Evolutionary conservation across 768 basidiomycete species (phyloP), one percentile per base, ranked within the genome.

Genomic region (Serpula lacrymans): DNA sequence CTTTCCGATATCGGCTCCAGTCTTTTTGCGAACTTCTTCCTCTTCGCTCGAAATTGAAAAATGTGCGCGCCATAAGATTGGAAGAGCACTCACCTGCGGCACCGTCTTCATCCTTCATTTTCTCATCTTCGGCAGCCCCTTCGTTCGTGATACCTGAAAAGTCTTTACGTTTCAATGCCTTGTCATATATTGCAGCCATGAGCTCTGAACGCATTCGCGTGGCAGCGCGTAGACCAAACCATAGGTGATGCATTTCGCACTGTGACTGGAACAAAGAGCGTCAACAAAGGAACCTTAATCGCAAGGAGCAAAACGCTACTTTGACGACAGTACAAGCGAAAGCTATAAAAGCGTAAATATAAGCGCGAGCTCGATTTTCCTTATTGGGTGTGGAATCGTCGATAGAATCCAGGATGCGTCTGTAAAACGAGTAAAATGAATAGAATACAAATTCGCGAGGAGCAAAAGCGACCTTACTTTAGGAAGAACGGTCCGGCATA

Each of bases 1-100:
- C 58, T 90, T 89, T 5, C 88, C 88, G 13, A 83, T 70, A 56
- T 88, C 84, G 10, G 88, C 88, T 21, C 84, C 82, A 2, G 79
- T 71, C 51, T 77, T 81, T n/a, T n/a, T n/a, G n/a, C n/a, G n/a
- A n/a, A n/a, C n/a, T n/a, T n/a, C n/a, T n/a, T n/a, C n/a, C n/a
- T n/a, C n/a, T n/a, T n/a, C n/a, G n/a, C n/a, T n/a, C n/a, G n/a
- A n/a, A n/a, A n/a, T n/a, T n/a, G n/a, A n/a, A n/a, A n/a, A n/a
- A n/a, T n/a, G n/a, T n/a, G n/a, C n/a, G n/a, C n/a, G n/a, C n/a
- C n/a, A n/a, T n/a, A n/a, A n/a, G n/a, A n/a, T n/a, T n/a, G n/a
- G n/a, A n/a, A n/a, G n/a, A n/a, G n/a, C n/a, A n/a, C n/a, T n/a
- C n/a, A n/a, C n/a, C n/a, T n/a, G n/a, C n/a, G n/a, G n/a, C n/a